Base-by-base conservation (phyloP, 768 basidiomycete species). In the Trametes maxima region DNA sequence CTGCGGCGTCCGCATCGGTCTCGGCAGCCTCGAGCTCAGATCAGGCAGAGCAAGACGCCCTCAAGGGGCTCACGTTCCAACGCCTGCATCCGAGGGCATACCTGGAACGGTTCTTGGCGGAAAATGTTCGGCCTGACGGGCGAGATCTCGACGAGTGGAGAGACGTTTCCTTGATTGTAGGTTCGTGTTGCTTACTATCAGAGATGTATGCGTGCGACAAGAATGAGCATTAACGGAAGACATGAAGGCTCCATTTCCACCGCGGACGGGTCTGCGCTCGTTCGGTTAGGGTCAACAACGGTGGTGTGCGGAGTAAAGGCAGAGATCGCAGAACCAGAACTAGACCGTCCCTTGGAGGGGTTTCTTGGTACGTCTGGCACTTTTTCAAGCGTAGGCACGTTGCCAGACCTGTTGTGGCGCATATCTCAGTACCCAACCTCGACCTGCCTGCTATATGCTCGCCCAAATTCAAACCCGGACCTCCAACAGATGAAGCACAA, bases 301-400 rank as follows among this genome's bases (percentile, higher is more conserved):
- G 80, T 98, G 39, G 92, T 98, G 0, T 98, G 95, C 68, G 97
- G 97, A 0, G 85, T 99, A 65, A 98, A 97, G 71, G 95, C 94
- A 14, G 95, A 98, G 75, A 89, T 96, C 42, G 89, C 94, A 25
- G 92, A 94, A 68, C 96, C 96, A 5, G 90, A 92, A 66, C 71
- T 96, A 17, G 87, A 94, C 64, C 74, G 74, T 2, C 91, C 89
- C 0, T 77, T 82, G 16, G 80, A 86, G 28, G 96, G 96, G 0
- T 98, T 90, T 71, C 69, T 98, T 22, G 95, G 95, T 95, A 66
- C 59, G 56, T 47, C 6, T 21, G n/a, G n/a, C n/a, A 6, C 33
- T 21, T 36, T 3, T 19, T 24, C 13, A 13, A 21, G 6, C 21
- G 22, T 21, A 11, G 17, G 39, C 2, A 14, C 12, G 39, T 11